phyloP scores from a whole-genome alignment of 495 filamentous ascomycete species.

The Penicillium parvum region DNA sequence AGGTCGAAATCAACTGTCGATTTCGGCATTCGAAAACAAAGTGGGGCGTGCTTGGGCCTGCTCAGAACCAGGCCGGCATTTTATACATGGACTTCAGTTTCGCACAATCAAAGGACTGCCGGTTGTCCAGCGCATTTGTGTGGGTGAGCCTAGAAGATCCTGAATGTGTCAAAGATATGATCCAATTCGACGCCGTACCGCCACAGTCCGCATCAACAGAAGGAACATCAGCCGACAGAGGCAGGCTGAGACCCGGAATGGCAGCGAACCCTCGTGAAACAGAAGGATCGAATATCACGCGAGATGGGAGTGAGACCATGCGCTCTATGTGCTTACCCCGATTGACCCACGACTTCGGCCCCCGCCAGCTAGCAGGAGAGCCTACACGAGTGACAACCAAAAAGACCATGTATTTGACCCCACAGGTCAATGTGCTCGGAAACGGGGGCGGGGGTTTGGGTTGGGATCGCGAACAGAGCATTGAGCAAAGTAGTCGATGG shows the following conservation, averaged over 20 bases:
- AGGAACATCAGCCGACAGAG: too few species aligned
- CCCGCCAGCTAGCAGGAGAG: neutral
- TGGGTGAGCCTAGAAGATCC: conserved; percentile 1
- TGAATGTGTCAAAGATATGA: too few species aligned
- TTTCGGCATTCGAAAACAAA: conserved; percentile 5
- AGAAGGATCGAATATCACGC: too few species aligned
- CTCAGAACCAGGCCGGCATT: conserved; percentile 3
- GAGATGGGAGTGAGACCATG: too few species aligned
- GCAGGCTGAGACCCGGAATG: too few species aligned
- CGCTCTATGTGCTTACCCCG: neutral
- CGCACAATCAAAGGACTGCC: conserved; percentile 5
- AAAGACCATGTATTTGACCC: conserved; percentile 4
- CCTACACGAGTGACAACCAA: conserved; percentile 3
- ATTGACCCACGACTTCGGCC: conserved; percentile 8
- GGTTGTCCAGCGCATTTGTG: conserved; percentile 5
- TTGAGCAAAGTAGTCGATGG: conserved; percentile 4
- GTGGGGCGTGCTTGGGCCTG: conserved; percentile 3
- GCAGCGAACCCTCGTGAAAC: too few species aligned
- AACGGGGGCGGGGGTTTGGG: conserved; percentile 3
- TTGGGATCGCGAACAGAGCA: neutral
- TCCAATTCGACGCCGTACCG: too few species aligned
- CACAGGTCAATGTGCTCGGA: conserved; percentile 2
- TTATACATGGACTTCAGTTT: conserved; percentile 10
- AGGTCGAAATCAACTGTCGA: conserved; percentile 10
- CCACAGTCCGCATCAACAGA: too few species aligned